Conservation (phyloP, 257 asterid species). For the Solanum appendiculatum region DNA sequence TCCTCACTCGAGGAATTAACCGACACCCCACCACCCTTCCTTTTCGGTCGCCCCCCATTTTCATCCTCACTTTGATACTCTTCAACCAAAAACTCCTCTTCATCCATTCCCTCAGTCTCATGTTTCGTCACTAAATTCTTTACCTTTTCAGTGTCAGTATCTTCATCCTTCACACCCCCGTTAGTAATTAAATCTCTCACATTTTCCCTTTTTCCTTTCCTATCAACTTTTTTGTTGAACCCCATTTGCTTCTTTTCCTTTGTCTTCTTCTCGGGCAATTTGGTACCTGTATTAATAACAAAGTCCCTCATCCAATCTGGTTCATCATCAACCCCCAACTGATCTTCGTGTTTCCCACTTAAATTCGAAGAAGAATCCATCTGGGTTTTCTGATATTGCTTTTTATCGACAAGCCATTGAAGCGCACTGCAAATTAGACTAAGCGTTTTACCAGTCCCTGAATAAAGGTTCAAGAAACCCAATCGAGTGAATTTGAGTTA, state of each 20-base stretch:
- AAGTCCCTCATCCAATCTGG: conserved; percentile 90
- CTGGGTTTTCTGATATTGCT: conserved; percentile 18
- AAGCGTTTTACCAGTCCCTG: conserved; percentile 97
- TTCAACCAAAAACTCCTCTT: conserved; percentile 68
- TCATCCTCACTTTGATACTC: conserved; percentile 74
- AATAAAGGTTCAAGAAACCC: neutral
- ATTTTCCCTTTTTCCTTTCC: conserved; percentile 12
- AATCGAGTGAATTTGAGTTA: neutral
- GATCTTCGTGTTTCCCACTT: conserved; percentile 26
- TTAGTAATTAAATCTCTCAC: conserved; percentile 36
- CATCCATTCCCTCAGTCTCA: conserved; percentile 43
- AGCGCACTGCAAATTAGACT: conserved; percentile 95
- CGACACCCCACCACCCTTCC: conserved; percentile 39
- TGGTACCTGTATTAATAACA: conserved; percentile 37
- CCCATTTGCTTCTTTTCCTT: conserved; percentile 9
- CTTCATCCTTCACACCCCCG: conserved; percentile 16
- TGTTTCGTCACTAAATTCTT: conserved; percentile 15
- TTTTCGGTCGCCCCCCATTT: conserved; percentile 36
- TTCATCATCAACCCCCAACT: conserved; percentile 38
- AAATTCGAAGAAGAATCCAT: neutral
- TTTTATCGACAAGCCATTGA: conserved; percentile 85
- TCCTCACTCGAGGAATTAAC: conserved; percentile 57
- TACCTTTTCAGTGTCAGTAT: conserved; percentile 9
- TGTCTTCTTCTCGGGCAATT: conserved; percentile 18
- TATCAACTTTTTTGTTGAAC: conserved; percentile 12